These are phyloP conservation scores for Dactylella cylindrospora DNA, from an alignment of 2,329 filamentous ascomycete genomes.

Conservation along the genomic window DNA sequence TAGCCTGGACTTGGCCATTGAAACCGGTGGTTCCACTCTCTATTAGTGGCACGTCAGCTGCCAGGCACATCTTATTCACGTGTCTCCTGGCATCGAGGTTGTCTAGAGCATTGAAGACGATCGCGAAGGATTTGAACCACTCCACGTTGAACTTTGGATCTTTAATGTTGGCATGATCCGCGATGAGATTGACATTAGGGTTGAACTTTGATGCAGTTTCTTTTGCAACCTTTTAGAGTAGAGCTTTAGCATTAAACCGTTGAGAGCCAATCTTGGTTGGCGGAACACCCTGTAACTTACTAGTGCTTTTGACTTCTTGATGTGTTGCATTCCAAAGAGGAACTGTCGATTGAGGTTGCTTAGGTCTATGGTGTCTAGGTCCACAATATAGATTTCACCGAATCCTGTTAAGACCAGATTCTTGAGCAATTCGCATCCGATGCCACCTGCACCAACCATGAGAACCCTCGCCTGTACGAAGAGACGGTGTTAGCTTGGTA, in stretches of 20 bases:
- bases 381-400: slow-evolving; percentile 88
- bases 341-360: slow-evolving; percentile 98
- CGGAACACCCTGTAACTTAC: slow-evolving; percentile 58
- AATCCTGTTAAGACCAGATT: slow-evolving; percentile 91
- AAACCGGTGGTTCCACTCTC: slow-evolving; percentile 98
- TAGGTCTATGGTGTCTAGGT: slow-evolving; percentile 96
- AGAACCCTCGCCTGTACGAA: slow-evolving; percentile 72
- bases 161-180: slow-evolving; percentile 94
- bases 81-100: slow-evolving; percentile 91
- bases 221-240: slow-evolving; percentile 71
- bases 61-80: slow-evolving; percentile 96
- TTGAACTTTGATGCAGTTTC: slow-evolving; percentile 90
- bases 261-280: slow-evolving; percentile 28
- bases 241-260: slow-evolving; percentile 44
- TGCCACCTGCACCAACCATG: slow-evolving; percentile 94
- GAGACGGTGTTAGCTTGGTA: slow-evolving; percentile 21
- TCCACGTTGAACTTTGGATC: slow-evolving; percentile 79
- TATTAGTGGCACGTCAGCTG: slow-evolving; percentile 83
- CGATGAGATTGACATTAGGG: slow-evolving; percentile 78
- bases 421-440: slow-evolving; percentile 96
- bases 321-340: slow-evolving; percentile 92
- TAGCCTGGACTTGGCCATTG: slow-evolving; percentile 95
- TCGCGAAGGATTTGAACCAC: slow-evolving; percentile 79
- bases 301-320: slow-evolving; percentile 93
- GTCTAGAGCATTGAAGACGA: slow-evolving; percentile 96